Evolutionary conservation across 2,329 filamentous ascomycete species (phyloP).

Genomic region (Colletotrichum sp.): DNA sequence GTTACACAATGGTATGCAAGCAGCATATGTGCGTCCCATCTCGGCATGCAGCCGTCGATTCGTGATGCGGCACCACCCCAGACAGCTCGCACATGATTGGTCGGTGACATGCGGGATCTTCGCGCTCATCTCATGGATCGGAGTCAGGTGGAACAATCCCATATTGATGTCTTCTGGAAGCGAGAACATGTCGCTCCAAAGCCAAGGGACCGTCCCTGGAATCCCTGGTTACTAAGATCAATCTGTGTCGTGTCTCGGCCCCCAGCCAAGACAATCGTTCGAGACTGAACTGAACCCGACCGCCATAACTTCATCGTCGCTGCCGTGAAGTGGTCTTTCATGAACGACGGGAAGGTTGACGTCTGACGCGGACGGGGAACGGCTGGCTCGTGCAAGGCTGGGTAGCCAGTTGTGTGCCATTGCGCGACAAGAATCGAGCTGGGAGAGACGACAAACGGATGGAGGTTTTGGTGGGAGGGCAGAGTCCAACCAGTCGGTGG

Average conservation of each 20-base stretch:
- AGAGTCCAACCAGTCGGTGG: background rate
- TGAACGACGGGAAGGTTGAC: background rate
- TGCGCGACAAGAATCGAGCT: background rate
- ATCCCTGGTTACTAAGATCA: background rate
- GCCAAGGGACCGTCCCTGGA: background rate
- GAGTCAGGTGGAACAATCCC: background rate
- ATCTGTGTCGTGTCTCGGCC: background rate
- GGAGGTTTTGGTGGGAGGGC: background rate
- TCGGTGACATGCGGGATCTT: conserved; percentile 12
- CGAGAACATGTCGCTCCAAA: background rate
- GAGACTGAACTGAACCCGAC: background rate
- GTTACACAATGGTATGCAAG: background rate
- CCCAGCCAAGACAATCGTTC: background rate
- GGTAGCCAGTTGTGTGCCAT: background rate
- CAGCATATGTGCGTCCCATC: conserved; percentile 1
- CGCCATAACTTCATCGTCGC: background rate
- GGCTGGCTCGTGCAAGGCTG: conserved; percentile 4
- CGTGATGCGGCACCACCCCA: conserved; percentile 4
- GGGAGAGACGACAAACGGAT: background rate
- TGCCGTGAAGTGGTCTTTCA: background rate
- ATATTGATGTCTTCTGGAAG: background rate
- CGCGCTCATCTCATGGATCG: background rate
- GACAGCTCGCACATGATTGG: background rate
- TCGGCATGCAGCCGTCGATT: conserved; percentile 3
- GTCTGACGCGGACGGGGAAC: background rate